phyloP scores from a whole-genome alignment of 805 yeast genomes.

The Sugiyamaella chiloensis region DNA sequence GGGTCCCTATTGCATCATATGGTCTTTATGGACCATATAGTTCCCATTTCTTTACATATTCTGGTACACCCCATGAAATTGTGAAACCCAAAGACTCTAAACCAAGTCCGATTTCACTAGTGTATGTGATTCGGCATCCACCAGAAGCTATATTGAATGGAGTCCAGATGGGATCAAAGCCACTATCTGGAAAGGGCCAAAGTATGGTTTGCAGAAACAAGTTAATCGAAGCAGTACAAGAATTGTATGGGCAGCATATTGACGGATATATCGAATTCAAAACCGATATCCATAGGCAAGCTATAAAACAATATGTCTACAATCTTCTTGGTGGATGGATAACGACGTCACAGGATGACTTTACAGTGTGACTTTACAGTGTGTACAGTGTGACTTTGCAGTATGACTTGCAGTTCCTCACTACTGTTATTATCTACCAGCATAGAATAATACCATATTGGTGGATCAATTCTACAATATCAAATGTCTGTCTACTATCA shows the following conservation, averaged over 20 bases:
- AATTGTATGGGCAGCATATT: background rate
- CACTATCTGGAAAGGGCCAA: conserved; percentile 20
- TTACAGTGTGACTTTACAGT: too few relatives aligned
- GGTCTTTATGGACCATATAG: background rate
- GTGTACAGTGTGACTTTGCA: too few relatives aligned
- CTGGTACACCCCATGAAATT: conserved; percentile 6
- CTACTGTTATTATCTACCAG: too few relatives aligned
- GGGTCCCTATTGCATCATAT: background rate
- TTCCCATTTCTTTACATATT: conserved; percentile 7
- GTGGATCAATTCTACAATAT: too few relatives aligned
- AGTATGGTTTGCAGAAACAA: conserved; percentile 22
- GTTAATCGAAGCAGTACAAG: conserved; percentile 1
- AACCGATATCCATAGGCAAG: background rate
- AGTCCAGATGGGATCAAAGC: conserved; percentile 28
- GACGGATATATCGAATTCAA: background rate
- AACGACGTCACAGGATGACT: conserved; percentile 20
- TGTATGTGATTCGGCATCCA: conserved; percentile 6
- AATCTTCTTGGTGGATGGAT: conserved; percentile 17
- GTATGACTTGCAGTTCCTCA: too few relatives aligned
- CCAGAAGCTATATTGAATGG: conserved; percentile 28
- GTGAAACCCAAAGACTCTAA: conserved; percentile 11
- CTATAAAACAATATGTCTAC: background rate
- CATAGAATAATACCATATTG: too few relatives aligned
- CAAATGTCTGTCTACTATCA: background rate
- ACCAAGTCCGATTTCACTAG: conserved; percentile 19